A percentile compares a stretch with the other conserved stretches of the same genome.
phyloP scores from a whole-genome alignment of 371 early-diverging fungal species.

The Mortierella sp. region DNA sequence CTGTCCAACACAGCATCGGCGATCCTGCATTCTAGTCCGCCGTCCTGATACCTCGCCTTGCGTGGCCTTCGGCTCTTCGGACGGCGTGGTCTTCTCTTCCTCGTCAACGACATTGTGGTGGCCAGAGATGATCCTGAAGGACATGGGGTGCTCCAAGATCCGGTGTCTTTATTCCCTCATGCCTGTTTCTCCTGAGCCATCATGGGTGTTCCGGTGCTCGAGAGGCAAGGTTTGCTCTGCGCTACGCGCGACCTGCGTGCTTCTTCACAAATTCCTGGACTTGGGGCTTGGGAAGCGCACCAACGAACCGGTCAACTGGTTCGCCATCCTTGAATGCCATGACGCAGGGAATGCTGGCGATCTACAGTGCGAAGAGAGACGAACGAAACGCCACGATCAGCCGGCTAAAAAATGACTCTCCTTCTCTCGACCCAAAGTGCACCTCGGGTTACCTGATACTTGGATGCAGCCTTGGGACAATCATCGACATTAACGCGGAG shows the following conservation, averaged over 20 bases:
- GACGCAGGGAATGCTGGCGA: conserved; percentile 44
- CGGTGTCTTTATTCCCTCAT: too few species aligned
- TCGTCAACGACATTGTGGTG: too few species aligned
- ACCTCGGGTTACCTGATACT: conserved; percentile 14
- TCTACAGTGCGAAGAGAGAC: conserved; percentile 15
- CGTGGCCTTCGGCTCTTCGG: too few species aligned
- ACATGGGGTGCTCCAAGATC: too few species aligned
- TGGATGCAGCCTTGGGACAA: conserved; percentile 22
- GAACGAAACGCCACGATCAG: not conserved
- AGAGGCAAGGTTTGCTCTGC: too few species aligned
- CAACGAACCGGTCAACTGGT: conserved; percentile 29
- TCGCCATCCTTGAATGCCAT: conserved; percentile 43
- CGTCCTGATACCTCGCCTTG: too few species aligned
- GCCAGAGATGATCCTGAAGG: too few species aligned
- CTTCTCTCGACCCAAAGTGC: not conserved
- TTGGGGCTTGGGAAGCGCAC: conserved; percentile 21
- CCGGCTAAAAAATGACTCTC: not conserved
- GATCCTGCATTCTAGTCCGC: too few species aligned
- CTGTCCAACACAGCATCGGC: too few species aligned
- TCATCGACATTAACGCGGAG: conserved; percentile 47
- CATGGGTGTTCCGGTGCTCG: too few species aligned
- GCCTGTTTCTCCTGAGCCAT: too few species aligned
- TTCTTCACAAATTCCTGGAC: conserved; percentile 32
- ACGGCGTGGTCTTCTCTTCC: too few species aligned
- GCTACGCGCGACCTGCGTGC: conserved; percentile 25